phyloP scores from a whole-genome alignment of 192 early-diverging fungal species.

The Gonapodya prolifera region DNA sequence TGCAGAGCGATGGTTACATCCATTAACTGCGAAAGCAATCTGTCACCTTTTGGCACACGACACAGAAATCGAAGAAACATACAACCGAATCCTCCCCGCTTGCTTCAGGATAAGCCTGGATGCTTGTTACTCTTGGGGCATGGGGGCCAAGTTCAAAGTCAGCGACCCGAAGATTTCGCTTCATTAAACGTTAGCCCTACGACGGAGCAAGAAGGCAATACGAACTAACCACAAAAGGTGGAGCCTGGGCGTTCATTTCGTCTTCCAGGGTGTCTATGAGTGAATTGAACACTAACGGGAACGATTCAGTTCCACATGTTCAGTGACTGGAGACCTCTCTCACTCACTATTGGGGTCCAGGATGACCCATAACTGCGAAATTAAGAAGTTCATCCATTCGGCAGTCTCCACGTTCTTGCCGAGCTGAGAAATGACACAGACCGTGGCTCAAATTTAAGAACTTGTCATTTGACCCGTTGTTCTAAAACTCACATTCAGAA shows the following conservation, averaged over 20 bases:
- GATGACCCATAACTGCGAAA: neutral
- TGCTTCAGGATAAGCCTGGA: neutral
- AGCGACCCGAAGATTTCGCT: neutral
- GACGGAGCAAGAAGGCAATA: neutral
- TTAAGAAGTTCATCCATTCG: neutral
- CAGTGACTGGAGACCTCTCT: neutral
- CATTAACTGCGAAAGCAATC: neutral
- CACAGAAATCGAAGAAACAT: neutral
- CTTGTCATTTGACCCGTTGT: no score
- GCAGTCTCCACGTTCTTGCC: slow-evolving; percentile 1
- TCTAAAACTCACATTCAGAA: neutral
- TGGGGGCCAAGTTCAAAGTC: neutral
- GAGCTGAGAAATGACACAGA: no score
- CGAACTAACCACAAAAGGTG: neutral
- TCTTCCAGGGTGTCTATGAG: neutral
- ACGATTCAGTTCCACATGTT: neutral
- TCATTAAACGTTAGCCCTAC: neutral
- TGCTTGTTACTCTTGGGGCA: neutral
- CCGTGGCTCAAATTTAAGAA: no score
- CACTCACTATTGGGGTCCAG: neutral
- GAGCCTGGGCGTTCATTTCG: neutral
- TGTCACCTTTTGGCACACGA: neutral
- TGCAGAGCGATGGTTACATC: neutral
- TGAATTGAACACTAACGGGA: neutral
- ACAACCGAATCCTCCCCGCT: slow-evolving; percentile 3